Base-by-base conservation (phyloP, 2,329 filamentous ascomycete species). In the Beauveria sp. region DNA sequence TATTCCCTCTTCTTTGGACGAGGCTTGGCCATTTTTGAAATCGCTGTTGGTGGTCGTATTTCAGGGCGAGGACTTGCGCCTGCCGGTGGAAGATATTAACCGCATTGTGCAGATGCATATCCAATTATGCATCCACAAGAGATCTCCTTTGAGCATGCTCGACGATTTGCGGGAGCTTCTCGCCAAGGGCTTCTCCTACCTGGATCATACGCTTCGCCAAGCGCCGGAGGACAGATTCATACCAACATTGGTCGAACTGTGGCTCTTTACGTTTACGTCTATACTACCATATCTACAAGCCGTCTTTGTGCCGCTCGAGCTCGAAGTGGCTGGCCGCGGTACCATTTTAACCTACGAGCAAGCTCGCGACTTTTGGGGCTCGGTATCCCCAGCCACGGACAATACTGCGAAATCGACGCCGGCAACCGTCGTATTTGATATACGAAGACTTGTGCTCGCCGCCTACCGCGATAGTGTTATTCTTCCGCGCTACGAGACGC, bases 201-300 rank as follows among this genome's bases (percentile, higher is more conserved):
- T 99, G 2, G 93, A 96, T 66, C 89, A 92, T 65, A 92, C 90
- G 0, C 77, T 97, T 20, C 84, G 87, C 55, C 84, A 85, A 51
- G 86, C 91, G 0, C 82, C 91, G 0, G 93, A 97, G 69, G 92
- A 96, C 63, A 84, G 88, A 40, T 83, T 97, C n/a, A 91, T 97
- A 24, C 90, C 91, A 0, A 86, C 91, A 61, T 80, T 99, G 1
- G 93, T 97, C 2, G 91, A 96, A 70, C 86, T 97, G 70, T 99
- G 94, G 94, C 84, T 96, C 62, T 87, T 94, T 52, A 92, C 94
- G 0, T 97, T 97, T 69, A 93, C 91, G 3, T 89, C 85, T 7
- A 90, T 97, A 43, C 76, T 97, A 5, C 94, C 94, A 0, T 97
- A 96, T 70, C 87, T 99, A 68, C 93, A 97, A 76, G 92, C 93